Base-by-base conservation (phyloP, 441 rosid species). In the Pelargonium myrrhifolium region DNA sequence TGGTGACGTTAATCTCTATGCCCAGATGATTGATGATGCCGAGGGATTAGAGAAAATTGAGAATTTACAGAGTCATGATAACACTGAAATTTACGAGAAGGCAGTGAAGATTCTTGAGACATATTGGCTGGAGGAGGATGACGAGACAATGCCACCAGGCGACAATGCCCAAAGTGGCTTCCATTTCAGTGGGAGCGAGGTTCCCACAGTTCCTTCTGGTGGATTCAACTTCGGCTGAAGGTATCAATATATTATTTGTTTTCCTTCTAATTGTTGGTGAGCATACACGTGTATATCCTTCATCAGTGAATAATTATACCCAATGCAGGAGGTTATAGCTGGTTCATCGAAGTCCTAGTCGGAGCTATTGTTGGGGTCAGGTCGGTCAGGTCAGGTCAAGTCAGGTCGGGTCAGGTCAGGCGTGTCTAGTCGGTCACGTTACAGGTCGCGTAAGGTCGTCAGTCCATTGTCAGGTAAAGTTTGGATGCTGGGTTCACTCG, bases 221-320 rank as follows among this genome's bases (percentile, higher is more conserved):
- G 98, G 98, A 73, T 92, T 89, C 79, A 88, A 82, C 68, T 92
- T 92, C 81, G 77, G 88, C 83, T 89, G 82, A 79, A 80, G 89
- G 88, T 79, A 79, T 7, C 22, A 18, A 7, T 0, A 15, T 51
- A 51, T 53, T 6, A 9, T 31, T 31, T 21, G 20, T 15, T 15
- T 53, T 7, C 10, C 4, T n/a, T 14, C 20, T 49, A 14, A n/a
- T 1, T 49, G 20, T 15, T n/a, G 20, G 6, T 15, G 8, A 9
- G 17, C 59, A 53, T 18, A 1, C 1, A 17, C 11, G 9, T 18
- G 12, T 12, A 49, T 7, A 15, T 0, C 24, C 20, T 53, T 17
- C 9, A 18, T 17, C 10, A 17, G 4, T 14, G 17, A 1, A 14
- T 17, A 21, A 53, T 18, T 4, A 18, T 53, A 53, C 24, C 9